phyloP scores from a whole-genome alignment of 495 filamentous ascomycete genomes.

The Xylaria telfairii region DNA sequence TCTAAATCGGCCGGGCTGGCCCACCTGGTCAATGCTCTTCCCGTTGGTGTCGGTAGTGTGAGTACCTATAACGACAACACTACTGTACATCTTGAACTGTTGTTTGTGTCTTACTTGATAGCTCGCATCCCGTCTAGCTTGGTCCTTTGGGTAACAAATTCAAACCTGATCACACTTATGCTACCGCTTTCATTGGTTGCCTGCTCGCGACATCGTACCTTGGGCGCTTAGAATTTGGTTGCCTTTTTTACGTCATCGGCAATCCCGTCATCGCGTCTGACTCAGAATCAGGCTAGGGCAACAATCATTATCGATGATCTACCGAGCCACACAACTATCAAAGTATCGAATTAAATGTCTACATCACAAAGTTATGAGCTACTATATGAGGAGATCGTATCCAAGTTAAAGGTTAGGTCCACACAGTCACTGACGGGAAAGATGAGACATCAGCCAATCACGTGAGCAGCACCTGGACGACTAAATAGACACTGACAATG shows the following conservation, averaged over 20 bases:
- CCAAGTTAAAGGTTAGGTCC: background rate
- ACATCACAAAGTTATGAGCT: background rate
- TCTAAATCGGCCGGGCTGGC: slow-evolving; percentile 13
- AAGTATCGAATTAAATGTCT: background rate
- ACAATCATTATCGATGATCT: background rate
- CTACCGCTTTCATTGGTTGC: background rate
- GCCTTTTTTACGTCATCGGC: slow-evolving; percentile 9
- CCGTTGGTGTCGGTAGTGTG: background rate
- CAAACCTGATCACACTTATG: background rate
- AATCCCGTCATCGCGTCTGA: slow-evolving; percentile 18
- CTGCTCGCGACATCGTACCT: background rate
- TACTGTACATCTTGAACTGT: background rate
- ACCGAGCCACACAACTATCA: background rate
- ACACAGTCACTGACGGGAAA: background rate
- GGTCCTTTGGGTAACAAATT: slow-evolving; percentile 2
- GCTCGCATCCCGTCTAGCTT: background rate
- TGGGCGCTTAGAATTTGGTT: background rate
- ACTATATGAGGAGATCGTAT: background rate
- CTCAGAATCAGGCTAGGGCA: slow-evolving; percentile 8
- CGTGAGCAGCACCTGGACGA: too few species aligned
- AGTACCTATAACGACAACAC: background rate
- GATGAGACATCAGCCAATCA: too few species aligned
- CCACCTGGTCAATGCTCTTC: slow-evolving; percentile 23
- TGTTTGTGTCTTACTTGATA: background rate
- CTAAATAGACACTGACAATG: too few species aligned